These are phyloP conservation scores for Penicillium fimorum DNA, from an alignment of 495 filamentous ascomycete genomes.

Conservation along the genomic window DNA sequence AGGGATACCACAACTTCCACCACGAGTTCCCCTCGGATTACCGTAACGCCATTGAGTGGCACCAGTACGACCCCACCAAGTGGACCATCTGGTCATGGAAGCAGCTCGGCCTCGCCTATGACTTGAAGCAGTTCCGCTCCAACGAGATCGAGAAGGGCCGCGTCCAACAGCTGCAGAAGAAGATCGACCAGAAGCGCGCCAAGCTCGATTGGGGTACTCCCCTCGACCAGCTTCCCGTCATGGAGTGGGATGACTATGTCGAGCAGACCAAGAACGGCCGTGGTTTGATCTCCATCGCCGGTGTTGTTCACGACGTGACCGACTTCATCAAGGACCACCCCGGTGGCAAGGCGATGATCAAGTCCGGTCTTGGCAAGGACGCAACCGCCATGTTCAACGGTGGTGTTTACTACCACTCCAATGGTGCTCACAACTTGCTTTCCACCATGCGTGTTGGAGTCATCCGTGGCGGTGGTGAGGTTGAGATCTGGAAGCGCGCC, in stretches of 20 bases:
- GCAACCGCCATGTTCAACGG: conserved; percentile 99
- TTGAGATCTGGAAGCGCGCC: conserved; percentile 98
- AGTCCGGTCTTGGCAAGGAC: conserved; percentile 90
- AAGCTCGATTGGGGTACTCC: conserved; percentile 94
- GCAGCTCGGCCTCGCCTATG: conserved; percentile 88
- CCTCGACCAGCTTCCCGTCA: conserved; percentile 88
- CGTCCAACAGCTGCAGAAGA: conserved; percentile 97
- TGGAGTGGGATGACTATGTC: conserved; percentile 95
- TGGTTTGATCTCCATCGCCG: conserved; percentile 82
- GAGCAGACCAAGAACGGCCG: conserved; percentile 85
- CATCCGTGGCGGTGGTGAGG: conserved; percentile 92
- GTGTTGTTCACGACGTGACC: conserved; percentile 92
- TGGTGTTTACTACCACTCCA: conserved; percentile 96
- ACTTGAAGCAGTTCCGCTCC: conserved; percentile 94
- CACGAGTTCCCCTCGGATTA: conserved; percentile 99
- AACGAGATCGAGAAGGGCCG: conserved; percentile 99
- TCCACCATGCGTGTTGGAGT: conserved; percentile 97
- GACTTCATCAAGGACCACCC: conserved; percentile 97
- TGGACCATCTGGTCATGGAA: conserved; percentile 95
- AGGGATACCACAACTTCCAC: conserved; percentile 99
- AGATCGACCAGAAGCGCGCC: conserved; percentile 92
- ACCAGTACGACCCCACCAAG: conserved; percentile 99
- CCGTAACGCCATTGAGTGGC: conserved; percentile 97
- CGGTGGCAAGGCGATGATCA: conserved; percentile 94
- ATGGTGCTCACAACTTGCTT: conserved; percentile 95